A percentile compares a stretch with the other conserved stretches of the same genome.
Evolutionary conservation across 1,284 basidiomycete species (phyloP).

Genomic region (Papiliotrema nemorosa): DNA sequence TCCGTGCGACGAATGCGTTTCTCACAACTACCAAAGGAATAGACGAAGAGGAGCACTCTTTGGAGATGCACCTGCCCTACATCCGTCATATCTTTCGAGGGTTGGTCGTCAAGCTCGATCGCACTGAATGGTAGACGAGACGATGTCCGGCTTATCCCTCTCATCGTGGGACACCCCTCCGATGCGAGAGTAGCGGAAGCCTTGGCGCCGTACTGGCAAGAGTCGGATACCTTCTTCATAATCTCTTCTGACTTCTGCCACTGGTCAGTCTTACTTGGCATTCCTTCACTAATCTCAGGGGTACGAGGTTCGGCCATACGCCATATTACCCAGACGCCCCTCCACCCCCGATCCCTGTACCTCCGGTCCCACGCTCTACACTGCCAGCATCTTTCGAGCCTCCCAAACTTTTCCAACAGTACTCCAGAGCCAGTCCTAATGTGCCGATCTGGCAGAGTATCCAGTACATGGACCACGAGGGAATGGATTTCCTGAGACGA

Average conservation of each 20-base stretch:
- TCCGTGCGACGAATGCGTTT: constrained; percentile 69
- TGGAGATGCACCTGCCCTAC: constrained; percentile 97
- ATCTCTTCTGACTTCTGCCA: constrained; percentile 98
- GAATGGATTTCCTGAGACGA: constrained; percentile 33
- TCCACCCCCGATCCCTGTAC: constrained; percentile 50
- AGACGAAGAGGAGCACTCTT: constrained; percentile 93
- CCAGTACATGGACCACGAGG: constrained; percentile 49
- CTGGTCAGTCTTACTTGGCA: constrained; percentile 59
- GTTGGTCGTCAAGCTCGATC: constrained; percentile 49
- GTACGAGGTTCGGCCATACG: constrained; percentile 82
- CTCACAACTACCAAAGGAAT: constrained; percentile 61
- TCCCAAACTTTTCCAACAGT: constrained; percentile 32
- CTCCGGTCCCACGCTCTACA: constrained; percentile 49
- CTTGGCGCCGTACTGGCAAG: constrained; percentile 73
- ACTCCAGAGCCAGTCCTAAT: constrained; percentile 64
- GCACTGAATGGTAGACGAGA: constrained; percentile 43
- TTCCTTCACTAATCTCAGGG: constrained; percentile 57
- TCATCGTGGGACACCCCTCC: constrained; percentile 82
- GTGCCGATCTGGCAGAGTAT: constrained; percentile 66
- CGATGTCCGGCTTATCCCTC: constrained; percentile 78
- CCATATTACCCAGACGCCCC: constrained; percentile 76
- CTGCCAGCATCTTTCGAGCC: constrained; percentile 29
- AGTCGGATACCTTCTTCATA: constrained; percentile 78
- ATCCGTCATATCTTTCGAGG: constrained; percentile 79
- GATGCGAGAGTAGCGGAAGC: constrained; percentile 60